These are phyloP conservation scores for Fragaria iinumae DNA, from an alignment of 306 rosid species.

Conservation along the genomic window DNA sequence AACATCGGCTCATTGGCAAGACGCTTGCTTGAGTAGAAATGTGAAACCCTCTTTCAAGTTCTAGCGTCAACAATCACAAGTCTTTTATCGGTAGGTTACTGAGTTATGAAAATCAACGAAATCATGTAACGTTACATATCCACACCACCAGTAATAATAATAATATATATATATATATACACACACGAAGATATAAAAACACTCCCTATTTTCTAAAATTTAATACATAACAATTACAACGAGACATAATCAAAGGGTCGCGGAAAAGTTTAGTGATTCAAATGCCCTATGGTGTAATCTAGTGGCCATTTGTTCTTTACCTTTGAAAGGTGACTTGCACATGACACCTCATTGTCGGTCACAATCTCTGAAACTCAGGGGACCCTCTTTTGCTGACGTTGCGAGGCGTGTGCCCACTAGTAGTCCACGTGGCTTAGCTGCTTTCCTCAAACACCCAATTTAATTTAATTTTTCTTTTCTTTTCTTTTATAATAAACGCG, in stretches of 20 bases:
- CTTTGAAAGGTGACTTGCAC: constrained; percentile 13
- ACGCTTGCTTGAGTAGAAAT: no score
- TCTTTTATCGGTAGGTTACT: no score
- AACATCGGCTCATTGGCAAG: no score
- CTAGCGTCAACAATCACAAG: no score
- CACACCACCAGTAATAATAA: no score
- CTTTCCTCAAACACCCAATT: not conserved
- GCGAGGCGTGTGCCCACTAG: not conserved
- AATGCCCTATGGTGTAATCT: not conserved
- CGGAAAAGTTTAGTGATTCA: not conserved
- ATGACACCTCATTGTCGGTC: constrained; percentile 26
- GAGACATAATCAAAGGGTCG: not conserved
- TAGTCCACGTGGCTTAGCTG: constrained; percentile 15
- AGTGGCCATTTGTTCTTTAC: constrained; percentile 3
- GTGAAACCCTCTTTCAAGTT: no score
- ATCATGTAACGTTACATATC: no score
- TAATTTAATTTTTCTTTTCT: not conserved
- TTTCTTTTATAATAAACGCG: not conserved
- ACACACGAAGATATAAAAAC: no score
- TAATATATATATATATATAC: no score
- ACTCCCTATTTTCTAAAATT: no score
- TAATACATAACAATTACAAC: no score
- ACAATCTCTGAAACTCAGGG: not conserved
- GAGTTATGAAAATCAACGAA: no score
- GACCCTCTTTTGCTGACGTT: constrained; percentile 22